Evolutionary conservation across 352 stramenopile genomes (phyloP).

Genomic region (Globisporangium solare): DNA sequence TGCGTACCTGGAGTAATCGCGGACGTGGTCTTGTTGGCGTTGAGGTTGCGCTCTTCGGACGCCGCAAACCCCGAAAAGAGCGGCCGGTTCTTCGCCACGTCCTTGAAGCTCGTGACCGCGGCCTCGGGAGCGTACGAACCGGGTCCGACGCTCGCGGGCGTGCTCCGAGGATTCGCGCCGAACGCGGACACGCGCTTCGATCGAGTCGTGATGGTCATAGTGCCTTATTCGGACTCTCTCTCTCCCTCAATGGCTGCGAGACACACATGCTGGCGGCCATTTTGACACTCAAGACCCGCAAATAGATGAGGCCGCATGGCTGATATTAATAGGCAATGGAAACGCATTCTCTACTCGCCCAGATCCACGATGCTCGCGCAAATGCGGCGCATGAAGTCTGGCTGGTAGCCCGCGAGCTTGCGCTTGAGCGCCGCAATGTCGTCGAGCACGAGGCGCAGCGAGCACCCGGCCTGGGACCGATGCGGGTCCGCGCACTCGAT

Average conservation of each 20-base stretch:
- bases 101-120: slow-evolving; percentile 44
- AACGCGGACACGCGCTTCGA: slow-evolving; percentile 72
- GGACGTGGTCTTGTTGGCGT: slow-evolving; percentile 75
- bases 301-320: background rate
- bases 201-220: slow-evolving; percentile 76
- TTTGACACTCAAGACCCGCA: background rate
- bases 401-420: slow-evolving; percentile 45
- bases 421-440: slow-evolving; percentile 42
- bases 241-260: background rate
- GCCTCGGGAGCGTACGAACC: slow-evolving; percentile 59
- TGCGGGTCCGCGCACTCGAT: slow-evolving; percentile 56
- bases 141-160: slow-evolving; percentile 52
- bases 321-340: slow-evolving; percentile 3
- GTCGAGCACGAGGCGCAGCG: slow-evolving; percentile 39
- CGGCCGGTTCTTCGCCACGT: slow-evolving; percentile 14
- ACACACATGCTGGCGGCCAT: background rate
- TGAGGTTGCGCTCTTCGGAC: slow-evolving; percentile 69
- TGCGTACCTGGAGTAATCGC: slow-evolving; percentile 53
- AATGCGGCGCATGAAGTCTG: slow-evolving; percentile 46
- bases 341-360: slow-evolving; percentile 9
- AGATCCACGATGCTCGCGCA: slow-evolving; percentile 35
- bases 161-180: slow-evolving; percentile 23
- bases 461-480: slow-evolving; percentile 30
- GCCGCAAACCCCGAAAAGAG: slow-evolving; percentile 68
- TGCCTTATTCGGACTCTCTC: background rate